phyloP scores from a whole-genome alignment of 257 asterid species.

The Echites panduratus region DNA sequence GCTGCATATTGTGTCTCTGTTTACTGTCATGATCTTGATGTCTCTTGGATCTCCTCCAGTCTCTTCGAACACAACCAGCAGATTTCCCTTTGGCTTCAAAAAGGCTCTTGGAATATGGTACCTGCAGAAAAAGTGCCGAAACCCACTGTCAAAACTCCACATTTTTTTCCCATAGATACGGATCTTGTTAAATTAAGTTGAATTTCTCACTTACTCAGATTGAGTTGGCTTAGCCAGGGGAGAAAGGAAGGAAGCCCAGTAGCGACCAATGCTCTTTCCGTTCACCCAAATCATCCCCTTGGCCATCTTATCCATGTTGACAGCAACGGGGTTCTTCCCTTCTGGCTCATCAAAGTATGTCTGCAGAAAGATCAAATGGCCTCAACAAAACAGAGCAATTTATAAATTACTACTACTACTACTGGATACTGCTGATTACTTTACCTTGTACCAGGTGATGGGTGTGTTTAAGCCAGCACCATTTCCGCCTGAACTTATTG shows the following conservation, averaged over 20 bases:
- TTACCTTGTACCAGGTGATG: conserved; percentile 95
- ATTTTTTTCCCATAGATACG: too few species aligned
- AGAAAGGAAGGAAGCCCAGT: conserved; percentile 74
- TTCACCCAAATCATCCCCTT: conserved; percentile 93
- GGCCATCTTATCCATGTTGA: conserved; percentile 61
- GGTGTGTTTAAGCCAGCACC: conserved; percentile 25
- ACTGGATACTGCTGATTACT: neutral
- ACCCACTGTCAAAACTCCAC: too few species aligned
- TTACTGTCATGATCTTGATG: conserved; percentile 47
- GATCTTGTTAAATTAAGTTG: too few species aligned
- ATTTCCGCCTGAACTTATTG: conserved; percentile 25
- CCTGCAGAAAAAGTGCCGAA: conserved; percentile 21
- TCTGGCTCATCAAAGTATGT: conserved; percentile 74
- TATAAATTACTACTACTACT: too few species aligned
- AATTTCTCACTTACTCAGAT: conserved; percentile 50
- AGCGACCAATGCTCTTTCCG: conserved; percentile 76
- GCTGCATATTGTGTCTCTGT: conserved; percentile 81
- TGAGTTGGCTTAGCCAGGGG: conserved; percentile 74
- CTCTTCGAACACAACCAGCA: conserved; percentile 70
- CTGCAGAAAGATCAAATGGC: conserved; percentile 25
- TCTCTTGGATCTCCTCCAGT: conserved; percentile 56
- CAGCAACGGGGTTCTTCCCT: conserved; percentile 59
- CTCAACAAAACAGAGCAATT: neutral
- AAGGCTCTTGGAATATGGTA: conserved; percentile 81
- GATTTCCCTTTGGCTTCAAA: conserved; percentile 56